These are phyloP conservation scores for Cyberlindnera suaveolens DNA, from an alignment of 805 yeast genomes.

Conservation along the genomic window DNA sequence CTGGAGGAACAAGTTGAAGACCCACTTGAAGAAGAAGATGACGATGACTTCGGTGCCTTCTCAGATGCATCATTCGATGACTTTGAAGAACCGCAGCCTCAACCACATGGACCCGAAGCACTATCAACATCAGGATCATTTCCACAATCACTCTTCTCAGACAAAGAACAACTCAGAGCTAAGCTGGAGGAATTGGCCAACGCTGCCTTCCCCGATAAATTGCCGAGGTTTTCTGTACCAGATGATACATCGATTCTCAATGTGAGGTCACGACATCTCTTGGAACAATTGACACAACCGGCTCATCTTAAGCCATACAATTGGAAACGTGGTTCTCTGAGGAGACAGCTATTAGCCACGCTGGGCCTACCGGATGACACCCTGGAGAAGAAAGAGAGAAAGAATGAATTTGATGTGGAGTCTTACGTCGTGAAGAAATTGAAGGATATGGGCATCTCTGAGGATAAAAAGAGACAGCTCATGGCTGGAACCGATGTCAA, in stretches of 20 bases:
- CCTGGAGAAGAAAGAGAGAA: slow-evolving; percentile 40
- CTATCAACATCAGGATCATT: slow-evolving; percentile 3
- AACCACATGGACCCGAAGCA: background rate
- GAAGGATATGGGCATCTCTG: slow-evolving; percentile 27
- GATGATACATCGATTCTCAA: slow-evolving; percentile 15
- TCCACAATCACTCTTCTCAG: slow-evolving; percentile 13
- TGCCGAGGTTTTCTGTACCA: slow-evolving; percentile 6
- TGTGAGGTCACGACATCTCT: slow-evolving; percentile 34
- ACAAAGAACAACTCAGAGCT: slow-evolving; percentile 2
- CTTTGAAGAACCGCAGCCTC: slow-evolving; percentile 18
- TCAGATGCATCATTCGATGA: slow-evolving; percentile 31
- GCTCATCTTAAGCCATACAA: slow-evolving; percentile 52
- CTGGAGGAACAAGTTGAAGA: background rate
- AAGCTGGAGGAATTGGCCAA: slow-evolving; percentile 6
- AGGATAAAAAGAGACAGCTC: slow-evolving; percentile 24
- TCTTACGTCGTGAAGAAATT: slow-evolving; percentile 19
- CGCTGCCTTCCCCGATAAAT: slow-evolving; percentile 9
- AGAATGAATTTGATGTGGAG: slow-evolving; percentile 19
- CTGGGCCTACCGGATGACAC: slow-evolving; percentile 67
- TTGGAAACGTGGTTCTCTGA: slow-evolving; percentile 63
- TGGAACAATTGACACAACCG: slow-evolving; percentile 39
- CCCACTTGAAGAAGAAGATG: slow-evolving; percentile 11
- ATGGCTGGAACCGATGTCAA: slow-evolving; percentile 18
- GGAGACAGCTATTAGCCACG: slow-evolving; percentile 55
- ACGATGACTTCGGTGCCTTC: slow-evolving; percentile 28